Evolutionary conservation across 2,329 filamentous ascomycete genomes (phyloP).

Genomic region (Rasamsonia emersonii): DNA sequence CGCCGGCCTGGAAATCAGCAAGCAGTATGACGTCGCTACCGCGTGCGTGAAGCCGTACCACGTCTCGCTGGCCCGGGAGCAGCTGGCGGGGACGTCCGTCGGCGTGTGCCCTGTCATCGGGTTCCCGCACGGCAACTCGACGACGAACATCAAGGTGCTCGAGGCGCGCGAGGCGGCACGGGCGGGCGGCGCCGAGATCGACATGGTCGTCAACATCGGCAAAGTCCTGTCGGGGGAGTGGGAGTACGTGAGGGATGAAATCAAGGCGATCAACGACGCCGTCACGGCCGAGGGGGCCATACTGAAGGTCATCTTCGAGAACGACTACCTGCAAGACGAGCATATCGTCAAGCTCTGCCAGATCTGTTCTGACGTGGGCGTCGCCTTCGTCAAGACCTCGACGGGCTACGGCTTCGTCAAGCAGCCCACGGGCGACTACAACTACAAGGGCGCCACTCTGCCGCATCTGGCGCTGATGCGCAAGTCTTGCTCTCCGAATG

Average conservation of each 20-base stretch:
- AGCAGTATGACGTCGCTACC: constrained; percentile 43
- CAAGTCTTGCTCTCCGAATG: constrained; percentile 30
- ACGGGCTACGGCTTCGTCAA: constrained; percentile 56
- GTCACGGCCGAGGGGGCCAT: constrained; percentile 38
- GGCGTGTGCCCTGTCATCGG: constrained; percentile 51
- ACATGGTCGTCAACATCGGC: constrained; percentile 56
- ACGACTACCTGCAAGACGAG: constrained; percentile 45
- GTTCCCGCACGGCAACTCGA: constrained; percentile 53
- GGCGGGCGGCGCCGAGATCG: constrained; percentile 47
- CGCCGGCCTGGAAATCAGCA: constrained; percentile 41
- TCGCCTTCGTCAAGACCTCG: constrained; percentile 54
- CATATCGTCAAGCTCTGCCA: constrained; percentile 47
- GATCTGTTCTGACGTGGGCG: constrained; percentile 44
- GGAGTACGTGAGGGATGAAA: constrained; percentile 48
- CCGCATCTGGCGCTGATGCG: constrained; percentile 48
- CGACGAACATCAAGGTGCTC: constrained; percentile 44
- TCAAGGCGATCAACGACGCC: constrained; percentile 41
- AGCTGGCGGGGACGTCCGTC: constrained; percentile 43
- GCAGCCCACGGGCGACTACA: constrained; percentile 42
- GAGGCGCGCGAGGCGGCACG: constrained; percentile 43
- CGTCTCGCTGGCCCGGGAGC: constrained; percentile 40
- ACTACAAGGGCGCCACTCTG: constrained; percentile 46
- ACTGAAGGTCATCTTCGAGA: constrained; percentile 57
- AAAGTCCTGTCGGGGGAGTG: constrained; percentile 50
- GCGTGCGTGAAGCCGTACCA: constrained; percentile 53